These are phyloP conservation scores for Solanum corneliomulleri DNA, from an alignment of 257 asterid species.

Conservation along the genomic window DNA sequence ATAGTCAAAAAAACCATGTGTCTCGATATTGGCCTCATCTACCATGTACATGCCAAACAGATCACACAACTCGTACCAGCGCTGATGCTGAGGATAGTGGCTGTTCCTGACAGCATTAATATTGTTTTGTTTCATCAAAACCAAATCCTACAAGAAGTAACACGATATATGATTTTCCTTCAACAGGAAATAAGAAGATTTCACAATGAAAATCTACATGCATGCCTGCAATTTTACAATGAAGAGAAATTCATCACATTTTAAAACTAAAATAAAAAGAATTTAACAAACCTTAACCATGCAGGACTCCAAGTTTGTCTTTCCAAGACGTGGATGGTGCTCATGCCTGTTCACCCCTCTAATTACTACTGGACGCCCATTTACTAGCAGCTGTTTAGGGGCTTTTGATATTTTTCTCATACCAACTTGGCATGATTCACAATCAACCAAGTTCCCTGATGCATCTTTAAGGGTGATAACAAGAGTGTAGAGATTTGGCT, in stretches of 20 bases:
- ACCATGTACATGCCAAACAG: constrained; percentile 98
- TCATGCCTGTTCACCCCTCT: constrained; percentile 98
- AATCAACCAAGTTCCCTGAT: constrained; percentile 62
- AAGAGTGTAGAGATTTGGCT: constrained; percentile 93
- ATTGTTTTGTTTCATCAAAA: constrained; percentile 86
- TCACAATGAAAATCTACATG: not conserved
- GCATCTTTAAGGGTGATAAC: constrained; percentile 82
- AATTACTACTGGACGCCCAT: constrained; percentile 83
- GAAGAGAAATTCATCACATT: not conserved
- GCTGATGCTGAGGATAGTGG: constrained; percentile 90
- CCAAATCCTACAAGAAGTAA: constrained; percentile 56
- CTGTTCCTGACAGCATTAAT: constrained; percentile 94
- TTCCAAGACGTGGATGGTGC: constrained; percentile 96
- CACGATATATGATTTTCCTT: not conserved
- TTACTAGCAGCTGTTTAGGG: constrained; percentile 84
- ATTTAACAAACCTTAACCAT: constrained; percentile 68
- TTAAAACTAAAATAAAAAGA: not conserved
- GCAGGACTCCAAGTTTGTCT: constrained; percentile 91
- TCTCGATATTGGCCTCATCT: constrained; percentile 97
- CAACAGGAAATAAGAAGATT: not conserved
- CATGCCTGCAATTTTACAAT: not conserved
- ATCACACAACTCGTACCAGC: constrained; percentile 98
- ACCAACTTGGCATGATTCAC: constrained; percentile 95
- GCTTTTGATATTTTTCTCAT: constrained; percentile 68
- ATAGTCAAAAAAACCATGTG: constrained; percentile 82